These are phyloP conservation scores for Tricholoma bakamatsutake DNA, from an alignment of 768 basidiomycete species.

Conservation along the genomic window DNA sequence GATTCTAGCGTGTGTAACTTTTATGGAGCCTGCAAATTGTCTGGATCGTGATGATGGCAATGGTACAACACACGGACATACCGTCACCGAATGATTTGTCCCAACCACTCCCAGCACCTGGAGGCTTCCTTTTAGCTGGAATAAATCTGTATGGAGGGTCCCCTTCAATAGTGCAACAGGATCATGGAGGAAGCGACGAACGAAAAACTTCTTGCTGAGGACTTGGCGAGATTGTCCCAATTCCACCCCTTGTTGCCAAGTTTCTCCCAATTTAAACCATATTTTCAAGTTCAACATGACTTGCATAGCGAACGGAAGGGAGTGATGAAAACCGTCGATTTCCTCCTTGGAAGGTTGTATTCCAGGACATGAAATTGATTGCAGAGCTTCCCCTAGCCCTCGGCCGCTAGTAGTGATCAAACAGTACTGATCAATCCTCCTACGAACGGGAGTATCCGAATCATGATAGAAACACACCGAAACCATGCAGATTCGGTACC, in stretches of 20 bases:
- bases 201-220: constrained; percentile 10
- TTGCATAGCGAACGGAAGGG: neutral
- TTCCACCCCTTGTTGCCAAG: constrained; percentile 52
- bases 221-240: constrained; percentile 36
- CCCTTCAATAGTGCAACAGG: neutral
- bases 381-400: constrained; percentile 33
- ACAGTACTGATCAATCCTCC: too few species aligned
- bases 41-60: too few species aligned
- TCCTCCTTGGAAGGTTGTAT: constrained; percentile 21
- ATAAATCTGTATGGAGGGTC: neutral
- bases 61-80: too few species aligned
- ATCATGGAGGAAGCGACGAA: neutral
- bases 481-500: neutral
- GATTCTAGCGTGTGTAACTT: neutral
- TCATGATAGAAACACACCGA: neutral
- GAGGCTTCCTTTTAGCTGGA: neutral
- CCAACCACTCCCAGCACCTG: neutral
- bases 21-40: too few species aligned
- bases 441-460: neutral
- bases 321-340: constrained; percentile 19
- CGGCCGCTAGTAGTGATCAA: neutral
- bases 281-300: neutral
- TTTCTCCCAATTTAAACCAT: constrained; percentile 20
- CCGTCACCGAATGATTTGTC: neutral
- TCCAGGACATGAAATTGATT: constrained; percentile 34